phyloP scores from a whole-genome alignment of 2,329 filamentous ascomycete species.

The Sclerotinia minor region DNA sequence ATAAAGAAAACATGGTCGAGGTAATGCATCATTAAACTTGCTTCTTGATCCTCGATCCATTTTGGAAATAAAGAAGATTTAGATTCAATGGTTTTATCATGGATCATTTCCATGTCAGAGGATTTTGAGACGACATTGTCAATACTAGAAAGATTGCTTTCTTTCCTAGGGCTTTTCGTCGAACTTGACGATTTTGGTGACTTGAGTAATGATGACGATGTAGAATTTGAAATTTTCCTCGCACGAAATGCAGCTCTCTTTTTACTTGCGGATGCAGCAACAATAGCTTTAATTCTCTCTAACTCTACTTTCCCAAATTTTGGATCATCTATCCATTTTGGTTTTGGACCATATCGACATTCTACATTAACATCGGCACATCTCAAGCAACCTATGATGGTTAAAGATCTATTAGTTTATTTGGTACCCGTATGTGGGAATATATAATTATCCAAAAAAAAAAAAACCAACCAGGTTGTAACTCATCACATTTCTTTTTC shows the following conservation, averaged over 20 bases:
- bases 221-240: conserved; percentile 3
- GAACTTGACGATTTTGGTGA: neutral
- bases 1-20: conserved; percentile 63
- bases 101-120: neutral
- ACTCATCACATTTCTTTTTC: conserved; percentile 67
- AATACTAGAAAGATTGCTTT: neutral
- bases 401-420: neutral
- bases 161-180: neutral
- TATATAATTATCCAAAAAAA: no score
- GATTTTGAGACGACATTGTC: neutral
- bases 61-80: conserved; percentile 14
- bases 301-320: conserved; percentile 19
- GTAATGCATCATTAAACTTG: conserved; percentile 55
- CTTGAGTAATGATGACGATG: neutral
- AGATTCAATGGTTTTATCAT: neutral
- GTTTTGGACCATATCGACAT: conserved; percentile 48
- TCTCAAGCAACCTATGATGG: conserved; percentile 47
- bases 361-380: conserved; percentile 57
- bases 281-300: conserved; percentile 15
- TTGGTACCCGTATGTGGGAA: neutral
- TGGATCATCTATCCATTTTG: conserved; percentile 29
- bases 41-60: conserved; percentile 28
- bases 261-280: conserved; percentile 19
- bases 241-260: conserved; percentile 22
- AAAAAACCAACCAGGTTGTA: conserved; percentile 49